Evolutionary conservation across 768 basidiomycete species (phyloP), one percentile per base, ranked within the genome.

Genomic region (Gyrodon lividus): DNA sequence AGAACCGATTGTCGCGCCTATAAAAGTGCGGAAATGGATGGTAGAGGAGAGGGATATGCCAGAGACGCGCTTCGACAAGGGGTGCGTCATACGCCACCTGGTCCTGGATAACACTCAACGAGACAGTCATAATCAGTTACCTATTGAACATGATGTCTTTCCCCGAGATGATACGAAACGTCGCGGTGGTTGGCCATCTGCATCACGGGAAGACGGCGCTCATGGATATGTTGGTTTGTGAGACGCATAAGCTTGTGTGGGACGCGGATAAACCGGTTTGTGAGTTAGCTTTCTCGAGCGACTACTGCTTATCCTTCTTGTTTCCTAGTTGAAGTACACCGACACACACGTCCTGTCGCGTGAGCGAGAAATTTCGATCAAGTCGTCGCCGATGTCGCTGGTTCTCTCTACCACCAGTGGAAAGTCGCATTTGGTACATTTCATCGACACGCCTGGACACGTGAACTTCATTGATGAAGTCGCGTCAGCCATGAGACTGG

Each of bases 391-490:
- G 7, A 96, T 99, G 86, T 97, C 95, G 13, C 78, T 99, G 46
- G 75, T 99, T 48, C 76, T 98, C 4, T 82, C 83, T 16, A 90
- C 82, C 13, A 93, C 92, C 13, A 74, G 79, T 39, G 92, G 94
- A 50, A 98, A 98, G 74, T 97, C 94, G 2, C 89, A 95, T 70
- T 78, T 99, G 19, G 68, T 98, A 46, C 95, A 99, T 70, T 70
- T 98, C 26, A 86, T 99, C 60, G 97, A 99, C 69, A 98, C 97
- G 0, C 97, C 97, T 3, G 97, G 97, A 30, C 97, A 99, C 63
- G 92, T 95, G 53, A 98, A 98, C 71, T 98, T 99, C 65, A 82
- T 95, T n/a, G 97, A 99, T 64, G 97, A 99, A 71, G 93, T 93
- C 19, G 95, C 94, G 2, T 83, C 87, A 6, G 78, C 91, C 7